These are phyloP conservation scores for Tympanopsis confertula DNA, from an alignment of 2,329 filamentous ascomycete species.

Conservation along the genomic window DNA sequence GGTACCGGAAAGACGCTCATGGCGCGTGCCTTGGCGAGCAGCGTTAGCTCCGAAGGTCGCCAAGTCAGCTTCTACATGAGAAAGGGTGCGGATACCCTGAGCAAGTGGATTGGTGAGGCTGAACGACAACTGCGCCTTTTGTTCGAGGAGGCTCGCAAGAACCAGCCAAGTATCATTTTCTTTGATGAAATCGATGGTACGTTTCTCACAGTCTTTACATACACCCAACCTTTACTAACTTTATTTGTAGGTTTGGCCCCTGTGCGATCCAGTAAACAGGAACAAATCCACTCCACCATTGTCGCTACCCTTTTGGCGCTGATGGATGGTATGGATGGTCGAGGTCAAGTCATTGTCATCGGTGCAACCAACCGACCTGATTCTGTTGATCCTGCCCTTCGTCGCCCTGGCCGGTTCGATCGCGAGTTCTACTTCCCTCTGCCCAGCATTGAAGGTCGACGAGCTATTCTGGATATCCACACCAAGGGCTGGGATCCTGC, in stretches of 20 bases:
- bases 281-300: slow-evolving; percentile 96
- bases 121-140: slow-evolving; percentile 86
- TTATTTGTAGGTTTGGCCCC: slow-evolving; percentile 57
- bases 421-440: slow-evolving; percentile 96
- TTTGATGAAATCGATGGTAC: slow-evolving; percentile 89
- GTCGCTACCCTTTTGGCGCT: slow-evolving; percentile 85
- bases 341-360: slow-evolving; percentile 95
- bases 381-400: slow-evolving; percentile 89
- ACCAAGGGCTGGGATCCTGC: slow-evolving; percentile 74
- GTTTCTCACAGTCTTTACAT: no score
- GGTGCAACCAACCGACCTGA: slow-evolving; percentile 96
- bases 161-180: slow-evolving; percentile 97
- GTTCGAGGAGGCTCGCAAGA: slow-evolving; percentile 91
- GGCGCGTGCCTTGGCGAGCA: slow-evolving; percentile 82
- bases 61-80: slow-evolving; percentile 99
- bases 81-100: slow-evolving; percentile 92
- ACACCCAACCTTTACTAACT: no score
- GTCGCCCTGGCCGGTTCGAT: slow-evolving; percentile 88
- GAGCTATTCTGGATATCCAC: slow-evolving; percentile 86
- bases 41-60: slow-evolving; percentile 73
- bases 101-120: slow-evolving; percentile 98
- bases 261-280: slow-evolving; percentile 92
- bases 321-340: slow-evolving; percentile 98
- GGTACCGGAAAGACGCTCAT: slow-evolving; percentile 97
- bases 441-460: slow-evolving; percentile 68